Conservation (phyloP, 148 eudicot genomes). For the Rhododendron simsii region DNA sequence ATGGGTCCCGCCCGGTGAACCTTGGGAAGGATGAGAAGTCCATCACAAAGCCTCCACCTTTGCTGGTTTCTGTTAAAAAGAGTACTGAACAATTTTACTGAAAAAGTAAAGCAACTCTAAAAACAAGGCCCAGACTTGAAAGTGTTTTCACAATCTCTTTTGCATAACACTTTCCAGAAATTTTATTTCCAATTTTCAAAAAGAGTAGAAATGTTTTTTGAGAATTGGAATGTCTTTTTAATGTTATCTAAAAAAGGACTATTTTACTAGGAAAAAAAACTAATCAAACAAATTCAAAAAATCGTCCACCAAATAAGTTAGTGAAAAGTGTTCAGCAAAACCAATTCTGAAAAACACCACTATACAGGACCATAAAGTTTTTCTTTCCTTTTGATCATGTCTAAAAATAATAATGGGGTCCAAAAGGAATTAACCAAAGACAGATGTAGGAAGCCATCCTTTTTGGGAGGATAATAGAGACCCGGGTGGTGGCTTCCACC, state of each 20-base stretch:
- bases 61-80: conserved; percentile 42
- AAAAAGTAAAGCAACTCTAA: neutral
- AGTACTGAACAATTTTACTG: neutral
- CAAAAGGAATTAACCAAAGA: conserved; percentile 37
- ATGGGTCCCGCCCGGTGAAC: conserved; percentile 33
- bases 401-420: neutral
- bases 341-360: neutral
- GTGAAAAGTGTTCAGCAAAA: neutral
- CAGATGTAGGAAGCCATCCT: conserved; percentile 54
- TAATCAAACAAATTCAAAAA: neutral
- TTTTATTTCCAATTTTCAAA: no score
- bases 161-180: neutral
- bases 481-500: conserved; percentile 85
- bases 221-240: neutral
- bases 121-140: neutral
- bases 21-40: conserved; percentile 62
- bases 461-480: conserved; percentile 59
- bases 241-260: neutral
- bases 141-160: neutral
- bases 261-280: neutral
- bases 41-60: conserved; percentile 60
- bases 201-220: neutral
- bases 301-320: neutral
- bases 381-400: neutral
- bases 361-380: neutral